These are phyloP conservation scores for Tylopilus plumbeoviolaceoides DNA, from an alignment of 768 basidiomycete species.

Conservation along the genomic window DNA sequence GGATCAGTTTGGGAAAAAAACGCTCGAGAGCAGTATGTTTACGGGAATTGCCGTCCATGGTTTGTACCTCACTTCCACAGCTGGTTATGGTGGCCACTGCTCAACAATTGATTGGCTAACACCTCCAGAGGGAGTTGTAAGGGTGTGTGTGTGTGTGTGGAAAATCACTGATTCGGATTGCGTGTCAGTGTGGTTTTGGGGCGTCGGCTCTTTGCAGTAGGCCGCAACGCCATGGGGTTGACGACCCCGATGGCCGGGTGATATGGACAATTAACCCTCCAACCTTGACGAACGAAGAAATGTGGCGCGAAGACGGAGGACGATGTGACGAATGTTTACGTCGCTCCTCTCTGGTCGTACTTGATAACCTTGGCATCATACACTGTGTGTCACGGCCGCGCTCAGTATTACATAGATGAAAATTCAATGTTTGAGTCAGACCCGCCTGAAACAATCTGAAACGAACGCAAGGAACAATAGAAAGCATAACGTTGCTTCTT, in stretches of 20 bases:
- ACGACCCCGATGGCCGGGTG: background rate
- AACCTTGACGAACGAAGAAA: background rate
- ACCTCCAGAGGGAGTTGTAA: background rate
- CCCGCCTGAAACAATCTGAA: background rate
- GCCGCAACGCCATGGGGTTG: background rate
- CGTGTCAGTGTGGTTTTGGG: background rate
- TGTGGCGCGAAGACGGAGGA: background rate
- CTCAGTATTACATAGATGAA: background rate
- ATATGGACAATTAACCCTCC: background rate
- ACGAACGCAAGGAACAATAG: background rate
- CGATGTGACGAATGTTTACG: background rate
- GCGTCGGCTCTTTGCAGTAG: background rate
- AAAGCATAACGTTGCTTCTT: background rate
- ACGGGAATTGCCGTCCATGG: conserved; percentile 11
- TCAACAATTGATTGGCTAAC: background rate
- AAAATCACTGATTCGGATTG: background rate
- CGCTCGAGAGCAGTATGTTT: background rate
- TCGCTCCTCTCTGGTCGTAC: background rate
- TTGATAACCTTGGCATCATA: background rate
- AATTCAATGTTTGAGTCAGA: background rate
- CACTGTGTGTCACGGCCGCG: background rate
- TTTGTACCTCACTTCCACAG: background rate
- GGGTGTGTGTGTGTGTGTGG: background rate
- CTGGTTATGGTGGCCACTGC: background rate
- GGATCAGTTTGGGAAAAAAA: background rate